A percentile compares a stretch with the other conserved stretches of the same genome.
Conservation (phyloP, 768 basidiomycete genomes). For the Hemileccinum impolitum region DNA sequence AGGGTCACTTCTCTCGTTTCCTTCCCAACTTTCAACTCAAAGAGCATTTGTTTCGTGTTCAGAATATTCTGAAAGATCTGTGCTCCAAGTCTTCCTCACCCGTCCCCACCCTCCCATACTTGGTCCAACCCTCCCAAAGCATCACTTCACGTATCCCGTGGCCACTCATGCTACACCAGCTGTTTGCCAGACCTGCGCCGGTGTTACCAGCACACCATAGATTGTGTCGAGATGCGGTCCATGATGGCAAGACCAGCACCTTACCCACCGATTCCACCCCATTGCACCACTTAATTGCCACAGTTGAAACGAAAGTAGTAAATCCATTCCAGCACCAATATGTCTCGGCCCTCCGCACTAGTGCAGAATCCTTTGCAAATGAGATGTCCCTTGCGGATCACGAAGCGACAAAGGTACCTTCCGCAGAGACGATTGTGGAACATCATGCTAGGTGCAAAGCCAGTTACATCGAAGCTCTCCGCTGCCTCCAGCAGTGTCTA, state of each 20-base stretch:
- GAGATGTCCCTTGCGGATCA: not conserved
- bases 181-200: constrained; percentile 7
- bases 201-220: not conserved
- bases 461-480: not conserved
- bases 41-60: not conserved
- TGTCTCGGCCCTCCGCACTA: not conserved
- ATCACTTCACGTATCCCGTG: not conserved
- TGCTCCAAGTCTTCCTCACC: not conserved
- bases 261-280: not conserved
- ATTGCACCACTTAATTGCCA: not conserved
- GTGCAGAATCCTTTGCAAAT: not conserved
- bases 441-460: not conserved
- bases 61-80: not conserved
- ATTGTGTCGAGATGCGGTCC: not conserved
- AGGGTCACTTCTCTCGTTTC: not conserved
- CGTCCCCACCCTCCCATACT: not conserved
- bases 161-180: not conserved
- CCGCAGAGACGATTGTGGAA: not conserved
- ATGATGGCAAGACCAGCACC: not conserved
- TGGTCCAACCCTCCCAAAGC: not conserved
- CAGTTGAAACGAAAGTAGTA: not conserved
- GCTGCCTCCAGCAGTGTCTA: not conserved
- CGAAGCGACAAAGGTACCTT: not conserved
- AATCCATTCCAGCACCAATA: not conserved
- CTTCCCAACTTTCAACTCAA: not conserved